phyloP scores from a whole-genome alignment of 148 eudicot genomes.

The Rheum nobile region DNA sequence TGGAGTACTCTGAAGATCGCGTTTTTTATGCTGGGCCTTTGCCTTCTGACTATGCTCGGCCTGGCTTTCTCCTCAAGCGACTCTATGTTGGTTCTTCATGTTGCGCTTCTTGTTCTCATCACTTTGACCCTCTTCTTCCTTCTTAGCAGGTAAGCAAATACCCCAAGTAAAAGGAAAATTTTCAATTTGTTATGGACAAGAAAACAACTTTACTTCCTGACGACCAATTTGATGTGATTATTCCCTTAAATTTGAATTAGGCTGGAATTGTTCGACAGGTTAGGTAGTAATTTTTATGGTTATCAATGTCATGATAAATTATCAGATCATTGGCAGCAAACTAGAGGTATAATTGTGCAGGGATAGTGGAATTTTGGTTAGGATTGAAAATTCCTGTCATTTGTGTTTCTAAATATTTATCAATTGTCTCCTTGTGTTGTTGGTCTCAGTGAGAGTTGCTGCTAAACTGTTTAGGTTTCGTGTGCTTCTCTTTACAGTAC shows the following conservation, averaged over 20 bases:
- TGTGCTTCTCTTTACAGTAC: too few species aligned
- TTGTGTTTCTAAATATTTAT: too few species aligned
- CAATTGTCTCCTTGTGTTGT: too few species aligned
- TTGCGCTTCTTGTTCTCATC: constrained; percentile 58
- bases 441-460: too few species aligned
- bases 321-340: neutral
- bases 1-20: constrained; percentile 76
- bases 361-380: too few species aligned
- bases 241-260: neutral
- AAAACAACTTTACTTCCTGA: neutral
- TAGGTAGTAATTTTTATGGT: neutral
- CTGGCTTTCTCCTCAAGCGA: constrained; percentile 76
- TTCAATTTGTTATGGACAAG: neutral
- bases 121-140: constrained; percentile 65
- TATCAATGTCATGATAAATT: neutral
- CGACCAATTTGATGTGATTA: neutral
- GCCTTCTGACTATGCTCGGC: constrained; percentile 59
- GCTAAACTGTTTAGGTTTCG: too few species aligned
- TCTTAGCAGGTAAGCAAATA: constrained; percentile 42
- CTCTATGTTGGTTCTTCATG: constrained; percentile 60
- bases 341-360: too few species aligned
- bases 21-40: constrained; percentile 66
- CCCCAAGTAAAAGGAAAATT: neutral
- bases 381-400: too few species aligned
- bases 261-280: neutral